A percentile compares a stretch with the other conserved stretches of the same genome.
phyloP scores from a whole-genome alignment of 2,329 filamentous ascomycete species.

The Fusarium clavum region DNA sequence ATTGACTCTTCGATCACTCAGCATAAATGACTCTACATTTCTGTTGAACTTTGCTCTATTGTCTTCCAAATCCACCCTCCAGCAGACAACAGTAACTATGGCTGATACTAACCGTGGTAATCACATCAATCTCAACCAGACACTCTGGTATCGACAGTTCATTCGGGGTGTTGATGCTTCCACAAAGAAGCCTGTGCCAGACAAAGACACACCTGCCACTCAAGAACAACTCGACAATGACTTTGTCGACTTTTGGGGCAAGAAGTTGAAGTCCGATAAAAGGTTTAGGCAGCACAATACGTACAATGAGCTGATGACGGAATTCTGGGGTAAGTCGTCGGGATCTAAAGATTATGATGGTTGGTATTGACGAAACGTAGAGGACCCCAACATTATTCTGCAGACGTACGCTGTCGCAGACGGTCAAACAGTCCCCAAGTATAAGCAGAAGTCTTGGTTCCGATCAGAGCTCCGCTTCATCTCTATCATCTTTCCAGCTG shows the following conservation, averaged over 20 bases:
- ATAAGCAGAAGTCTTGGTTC: neutral
- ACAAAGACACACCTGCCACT: neutral
- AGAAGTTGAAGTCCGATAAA: neutral
- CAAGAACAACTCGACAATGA: neutral
- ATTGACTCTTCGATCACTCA: fast-evolving
- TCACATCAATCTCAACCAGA: neutral
- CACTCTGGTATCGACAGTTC: neutral
- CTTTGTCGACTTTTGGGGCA: neutral
- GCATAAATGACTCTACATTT: neutral
- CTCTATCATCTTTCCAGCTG: neutral
- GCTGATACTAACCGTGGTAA: neutral
- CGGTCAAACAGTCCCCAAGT: neutral
- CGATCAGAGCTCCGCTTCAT: slow-evolving; percentile 3
- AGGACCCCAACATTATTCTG: neutral
- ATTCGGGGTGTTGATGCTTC: neutral
- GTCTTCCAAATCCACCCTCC: too few relatives aligned
- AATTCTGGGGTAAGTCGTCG: neutral
- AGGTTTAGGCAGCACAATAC: neutral
- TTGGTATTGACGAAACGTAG: neutral
- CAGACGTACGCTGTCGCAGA: slow-evolving; percentile 5
- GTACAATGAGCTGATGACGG: neutral
- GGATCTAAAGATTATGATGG: too few relatives aligned
- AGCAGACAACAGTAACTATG: neutral
- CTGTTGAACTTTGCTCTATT: neutral
- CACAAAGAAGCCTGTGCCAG: neutral